Evolutionary conservation across 108 stramenopile genomes (phyloP), one percentile per base, ranked within the genome.

Genomic region (Skeletonema tropicum): DNA sequence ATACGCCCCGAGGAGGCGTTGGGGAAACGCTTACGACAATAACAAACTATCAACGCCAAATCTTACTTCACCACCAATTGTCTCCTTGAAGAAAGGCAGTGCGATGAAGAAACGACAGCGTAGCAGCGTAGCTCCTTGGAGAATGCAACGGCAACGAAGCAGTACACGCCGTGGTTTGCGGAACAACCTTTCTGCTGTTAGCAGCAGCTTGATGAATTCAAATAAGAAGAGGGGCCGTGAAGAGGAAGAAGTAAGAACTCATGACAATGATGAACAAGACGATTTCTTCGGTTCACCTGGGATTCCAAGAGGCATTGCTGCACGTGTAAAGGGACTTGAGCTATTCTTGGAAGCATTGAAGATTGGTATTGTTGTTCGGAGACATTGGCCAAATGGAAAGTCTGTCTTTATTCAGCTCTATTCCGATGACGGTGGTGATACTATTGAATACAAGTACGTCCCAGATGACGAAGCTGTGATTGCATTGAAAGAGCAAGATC

Each of bases 341-440:
- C 79, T 82, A 32, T 96, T 96, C 65, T 82, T 94, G 25, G 81
- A 80, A 57, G 95, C 95, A 12, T 62, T 96, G 57, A 84, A 89
- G 35, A 65, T 87, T 60, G 95, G 95, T 10, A 88, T 96, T 52
- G 92, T 96, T 35, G 80, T 96, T 21, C 78, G 93, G 15, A 77
- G 90, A 6, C 95, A 96, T 76, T 87, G 89, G 62, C 84, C 93
- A 17, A 78, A 74, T 23, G 74, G 83, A 41, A 83, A 86, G 25
- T 80, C 92, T 17, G 78, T 85, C 11, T 96, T 89, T 66, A 83
- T 91, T 63, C 87, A 83, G 70, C 73, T 96, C 17, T 90, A 60
- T 57, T 89, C 88, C 0, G 76, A 73, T 42, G 87, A 96, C 70
- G 92, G 90, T 21, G 95, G 95, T 21, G 93, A 94, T 64, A 93